Base-by-base conservation (phyloP, 345 rosid species). In the Arabis alpina region DNA sequence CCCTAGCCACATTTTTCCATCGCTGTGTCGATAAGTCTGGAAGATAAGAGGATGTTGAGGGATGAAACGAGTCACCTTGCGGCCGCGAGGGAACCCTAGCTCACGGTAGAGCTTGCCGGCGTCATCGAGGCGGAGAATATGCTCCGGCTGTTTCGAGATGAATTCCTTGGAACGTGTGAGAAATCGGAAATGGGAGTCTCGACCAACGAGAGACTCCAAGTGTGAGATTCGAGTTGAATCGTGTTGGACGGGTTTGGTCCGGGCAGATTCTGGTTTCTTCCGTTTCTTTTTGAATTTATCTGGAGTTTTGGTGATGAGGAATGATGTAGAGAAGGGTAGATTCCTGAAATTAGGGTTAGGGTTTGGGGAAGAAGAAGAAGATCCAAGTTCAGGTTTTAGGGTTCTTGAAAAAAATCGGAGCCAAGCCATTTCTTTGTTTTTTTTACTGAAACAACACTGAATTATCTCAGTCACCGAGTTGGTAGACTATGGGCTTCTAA, bases 11-110 rank as follows among this genome's bases (percentile, higher is more conserved):
- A 88, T 80, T 73, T 85, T 90, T 55, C 82, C 83, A 40, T 90
- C 93, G 28, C 59, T 42, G 63, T 89, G 91, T 47, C 95, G 85
- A 69, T 88, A 86, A 48, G 71, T 78, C 62, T 84, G 81, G 64
- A 88, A 82, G 45, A 92, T 67, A 3, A 88, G 80, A 3, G 95
- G 96, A 49, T 92, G 95, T 72, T 82, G 85, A 30, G 77, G 68
- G 71, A 88, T 61, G 67, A 63, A 92, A 27, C 80, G 83, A 59
- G 82, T 47, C 74, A 87, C 81, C 72, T 86, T 86, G 51, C 98
- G 95, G 13, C 98, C 98, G 32, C 98, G 98, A 10, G 96, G 84
- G 80, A 93, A 88, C 6, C 96, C 96, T 32, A 93, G 89, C 74
- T 90, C 91, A 3, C 80, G 94, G 81, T 88, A 66, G 49, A 91